Percentiles rank a stretch among this genome's conserved stretches.
Evolutionary conservation across 176 grass and related monocot genomes (phyloP).

Genomic region (Poa pratensis): DNA sequence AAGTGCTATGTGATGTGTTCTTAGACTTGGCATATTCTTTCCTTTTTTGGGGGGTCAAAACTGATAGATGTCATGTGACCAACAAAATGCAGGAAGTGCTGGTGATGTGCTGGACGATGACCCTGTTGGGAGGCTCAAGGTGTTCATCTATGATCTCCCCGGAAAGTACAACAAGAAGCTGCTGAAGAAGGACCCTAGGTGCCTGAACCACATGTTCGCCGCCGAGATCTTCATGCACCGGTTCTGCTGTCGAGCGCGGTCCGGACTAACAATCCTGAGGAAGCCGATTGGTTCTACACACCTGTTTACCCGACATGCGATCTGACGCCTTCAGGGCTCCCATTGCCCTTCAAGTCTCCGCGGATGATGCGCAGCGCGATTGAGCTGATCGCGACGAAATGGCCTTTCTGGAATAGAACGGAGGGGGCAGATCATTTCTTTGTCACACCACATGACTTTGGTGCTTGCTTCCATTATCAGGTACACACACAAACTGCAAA

Average conservation of each 20-base stretch:
- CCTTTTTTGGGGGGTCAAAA: conserved; percentile 36
- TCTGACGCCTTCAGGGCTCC: conserved; percentile 73
- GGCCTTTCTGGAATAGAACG: conserved; percentile 88
- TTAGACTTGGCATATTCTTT: conserved; percentile 43
- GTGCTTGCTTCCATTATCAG: conserved; percentile 96
- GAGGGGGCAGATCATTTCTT: conserved; percentile 98
- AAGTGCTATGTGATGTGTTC: conserved; percentile 26
- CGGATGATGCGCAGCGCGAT: conserved; percentile 89
- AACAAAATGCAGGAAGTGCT: conserved; percentile 72
- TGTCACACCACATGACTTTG: conserved; percentile 92
- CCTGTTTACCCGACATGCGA: conserved; percentile 90
- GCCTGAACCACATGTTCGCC: conserved; percentile 92
- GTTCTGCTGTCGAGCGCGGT: conserved; percentile 82
- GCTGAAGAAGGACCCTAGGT: conserved; percentile 80
- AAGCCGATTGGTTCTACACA: conserved; percentile 91
- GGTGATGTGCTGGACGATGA: conserved; percentile 87
- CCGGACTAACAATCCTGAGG: conserved; percentile 74
- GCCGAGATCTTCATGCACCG: conserved; percentile 97
- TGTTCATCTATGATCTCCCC: conserved; percentile 83
- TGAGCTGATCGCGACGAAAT: conserved; percentile 72
- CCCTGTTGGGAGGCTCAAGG: conserved; percentile 87
- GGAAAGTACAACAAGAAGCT: conserved; percentile 90
- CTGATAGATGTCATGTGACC: background rate
- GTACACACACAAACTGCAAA: conserved; percentile 46
- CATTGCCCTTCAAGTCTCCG: conserved; percentile 82